A percentile compares a stretch with the other conserved stretches of the same genome.
phyloP scores from a whole-genome alignment of 179 eudicot genomes.

The Drosera spatulata region DNA sequence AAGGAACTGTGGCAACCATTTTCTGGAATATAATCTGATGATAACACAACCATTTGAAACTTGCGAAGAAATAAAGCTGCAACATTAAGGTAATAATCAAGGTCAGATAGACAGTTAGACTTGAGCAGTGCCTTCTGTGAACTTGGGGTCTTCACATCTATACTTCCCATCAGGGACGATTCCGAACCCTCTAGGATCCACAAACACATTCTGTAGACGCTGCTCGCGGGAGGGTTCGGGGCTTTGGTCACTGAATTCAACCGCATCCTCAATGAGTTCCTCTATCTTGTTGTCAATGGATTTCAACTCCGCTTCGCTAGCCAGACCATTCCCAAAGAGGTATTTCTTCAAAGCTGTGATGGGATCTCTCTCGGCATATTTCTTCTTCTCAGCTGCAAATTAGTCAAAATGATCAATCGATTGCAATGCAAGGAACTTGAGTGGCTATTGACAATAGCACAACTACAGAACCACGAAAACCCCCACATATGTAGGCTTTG shows the following conservation, averaged over 20 bases:
- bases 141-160: constrained; percentile 93
- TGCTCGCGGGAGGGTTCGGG: constrained; percentile 66
- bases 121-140: constrained; percentile 92
- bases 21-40: not conserved
- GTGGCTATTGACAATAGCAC: no score
- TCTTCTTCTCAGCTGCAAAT: constrained; percentile 72
- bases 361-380: constrained; percentile 76
- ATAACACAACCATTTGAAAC: not conserved
- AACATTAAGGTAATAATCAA: not conserved
- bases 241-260: constrained; percentile 79
- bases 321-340: constrained; percentile 60
- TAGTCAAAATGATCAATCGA: not conserved
- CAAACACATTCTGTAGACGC: constrained; percentile 81
- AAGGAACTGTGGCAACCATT: no score
- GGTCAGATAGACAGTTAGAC: constrained; percentile 27
- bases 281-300: constrained; percentile 87
- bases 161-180: constrained; percentile 88
- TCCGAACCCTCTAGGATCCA: constrained; percentile 90
- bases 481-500: no score
- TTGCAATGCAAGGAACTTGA: not conserved
- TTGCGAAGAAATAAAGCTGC: not conserved
- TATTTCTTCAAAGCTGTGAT: constrained; percentile 65
- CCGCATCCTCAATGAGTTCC: constrained; percentile 70
- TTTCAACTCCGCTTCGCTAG: constrained; percentile 65
- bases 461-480: no score